phyloP scores from a whole-genome alignment of 345 rosid genomes.

The Syzygium oleosum region DNA sequence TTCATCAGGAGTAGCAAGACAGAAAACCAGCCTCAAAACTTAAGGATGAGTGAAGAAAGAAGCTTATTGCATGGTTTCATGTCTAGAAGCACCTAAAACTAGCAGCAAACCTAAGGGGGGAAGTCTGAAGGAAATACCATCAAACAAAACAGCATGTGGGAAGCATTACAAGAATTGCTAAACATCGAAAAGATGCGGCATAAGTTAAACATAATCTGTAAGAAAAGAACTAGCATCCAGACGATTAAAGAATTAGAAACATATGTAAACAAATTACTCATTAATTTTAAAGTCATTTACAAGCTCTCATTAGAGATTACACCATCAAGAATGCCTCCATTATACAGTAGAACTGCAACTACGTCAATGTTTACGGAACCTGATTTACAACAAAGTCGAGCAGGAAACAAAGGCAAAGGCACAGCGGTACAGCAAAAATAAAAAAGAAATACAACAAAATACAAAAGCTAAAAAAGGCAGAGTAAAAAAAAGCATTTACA shows the following conservation, averaged over 20 bases:
- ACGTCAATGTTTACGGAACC: background rate
- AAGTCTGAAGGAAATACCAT: background rate
- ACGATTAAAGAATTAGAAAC: background rate
- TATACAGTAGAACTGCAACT: background rate
- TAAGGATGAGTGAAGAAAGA: background rate
- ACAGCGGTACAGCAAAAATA: background rate
- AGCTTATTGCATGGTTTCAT: background rate
- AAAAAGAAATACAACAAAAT: constrained; percentile 1
- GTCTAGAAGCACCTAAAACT: background rate
- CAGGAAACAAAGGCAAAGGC: background rate
- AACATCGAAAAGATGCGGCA: accelerated
- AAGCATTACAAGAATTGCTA: background rate
- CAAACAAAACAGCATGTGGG: background rate
- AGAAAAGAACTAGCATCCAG: background rate
- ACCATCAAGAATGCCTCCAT: background rate
- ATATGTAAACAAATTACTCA: background rate
- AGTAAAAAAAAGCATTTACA: constrained; percentile 3
- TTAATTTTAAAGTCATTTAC: background rate
- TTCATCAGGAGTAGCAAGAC: constrained; percentile 2
- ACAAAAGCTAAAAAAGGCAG: background rate
- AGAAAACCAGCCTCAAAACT: constrained; percentile 1
- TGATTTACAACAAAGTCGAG: background rate
- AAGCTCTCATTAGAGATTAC: background rate
- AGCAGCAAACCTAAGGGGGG: background rate
- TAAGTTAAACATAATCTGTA: background rate